Evolutionary conservation across 306 rosid species (phyloP).

Genomic region (Malus sieversii): DNA sequence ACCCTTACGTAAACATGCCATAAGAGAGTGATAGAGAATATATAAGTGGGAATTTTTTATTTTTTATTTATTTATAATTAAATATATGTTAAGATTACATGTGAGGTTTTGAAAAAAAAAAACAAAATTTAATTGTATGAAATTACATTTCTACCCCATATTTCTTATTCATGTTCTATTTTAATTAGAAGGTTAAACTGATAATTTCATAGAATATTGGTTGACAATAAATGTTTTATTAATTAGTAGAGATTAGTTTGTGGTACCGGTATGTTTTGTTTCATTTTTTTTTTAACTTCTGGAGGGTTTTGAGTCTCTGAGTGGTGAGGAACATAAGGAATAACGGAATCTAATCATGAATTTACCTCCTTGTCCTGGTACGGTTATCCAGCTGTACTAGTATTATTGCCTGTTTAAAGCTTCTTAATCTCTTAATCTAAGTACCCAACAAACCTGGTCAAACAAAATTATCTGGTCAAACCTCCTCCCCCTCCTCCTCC

Average conservation of each 20-base stretch:
- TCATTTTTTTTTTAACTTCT: not conserved
- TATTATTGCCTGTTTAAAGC: not conserved
- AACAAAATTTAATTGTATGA: no score
- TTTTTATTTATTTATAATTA: no score
- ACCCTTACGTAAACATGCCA: no score
- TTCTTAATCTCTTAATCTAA: not conserved
- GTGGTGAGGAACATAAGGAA: slow-evolving; percentile 58
- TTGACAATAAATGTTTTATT: no score
- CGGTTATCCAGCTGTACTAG: slow-evolving; percentile 75
- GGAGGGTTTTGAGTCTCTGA: slow-evolving; percentile 21
- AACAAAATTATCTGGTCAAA: slow-evolving; percentile 58
- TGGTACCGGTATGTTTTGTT: slow-evolving; percentile 5
- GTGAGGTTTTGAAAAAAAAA: no score
- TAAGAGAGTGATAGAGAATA: no score
- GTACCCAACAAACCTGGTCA: slow-evolving; percentile 45
- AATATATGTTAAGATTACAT: no score
- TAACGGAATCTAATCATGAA: slow-evolving; percentile 95
- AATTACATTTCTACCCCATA: no score
- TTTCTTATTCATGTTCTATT: no score
- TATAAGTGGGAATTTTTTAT: no score
- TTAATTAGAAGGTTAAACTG: no score
- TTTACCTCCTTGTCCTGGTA: slow-evolving; percentile 86
- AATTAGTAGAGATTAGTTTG: not conserved
- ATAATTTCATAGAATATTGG: no score
- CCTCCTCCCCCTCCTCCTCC: not conserved